Percentiles rank a stretch among this genome's conserved stretches.
These are phyloP conservation scores for Sugiyamaella pinicola DNA, from an alignment of 1,139 yeast genomes.

Conservation along the genomic window DNA sequence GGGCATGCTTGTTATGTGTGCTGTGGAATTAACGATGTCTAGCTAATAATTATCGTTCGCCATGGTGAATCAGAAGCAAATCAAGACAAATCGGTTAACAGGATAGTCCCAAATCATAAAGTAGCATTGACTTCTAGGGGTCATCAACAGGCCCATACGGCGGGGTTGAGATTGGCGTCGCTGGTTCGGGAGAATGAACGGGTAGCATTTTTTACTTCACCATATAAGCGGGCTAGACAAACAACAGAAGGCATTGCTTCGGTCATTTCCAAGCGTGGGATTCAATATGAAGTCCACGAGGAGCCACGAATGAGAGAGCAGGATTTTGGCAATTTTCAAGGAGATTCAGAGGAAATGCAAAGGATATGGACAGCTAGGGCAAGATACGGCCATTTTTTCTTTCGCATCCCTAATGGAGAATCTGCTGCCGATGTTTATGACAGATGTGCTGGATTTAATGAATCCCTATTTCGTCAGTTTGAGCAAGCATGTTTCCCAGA, in stretches of 20 bases:
- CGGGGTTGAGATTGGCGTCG: slow-evolving; percentile 62
- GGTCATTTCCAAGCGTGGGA: slow-evolving; percentile 52
- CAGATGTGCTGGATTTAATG: slow-evolving; percentile 86
- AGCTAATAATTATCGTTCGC: slow-evolving; percentile 76
- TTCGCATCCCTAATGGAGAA: slow-evolving; percentile 89
- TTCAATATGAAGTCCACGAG: slow-evolving; percentile 61
- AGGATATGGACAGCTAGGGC: slow-evolving; percentile 79
- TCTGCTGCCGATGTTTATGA: slow-evolving; percentile 96
- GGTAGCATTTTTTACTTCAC: slow-evolving; percentile 74
- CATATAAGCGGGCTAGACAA: slow-evolving; percentile 78
- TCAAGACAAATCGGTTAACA: slow-evolving; percentile 75
- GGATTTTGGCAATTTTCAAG: slow-evolving; percentile 90
- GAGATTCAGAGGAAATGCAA: slow-evolving; percentile 72
- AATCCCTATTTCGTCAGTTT: slow-evolving; percentile 79
- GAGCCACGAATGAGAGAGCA: slow-evolving; percentile 93
- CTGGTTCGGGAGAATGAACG: slow-evolving; percentile 56
- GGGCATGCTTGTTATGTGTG: background rate
- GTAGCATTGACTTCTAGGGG: slow-evolving; percentile 73
- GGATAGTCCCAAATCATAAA: slow-evolving; percentile 74
- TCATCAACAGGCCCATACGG: slow-evolving; percentile 58
- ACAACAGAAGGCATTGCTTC: slow-evolving; percentile 70
- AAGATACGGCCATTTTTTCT: slow-evolving; percentile 88
- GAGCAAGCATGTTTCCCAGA: slow-evolving; percentile 65
- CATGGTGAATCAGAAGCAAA: slow-evolving; percentile 95
- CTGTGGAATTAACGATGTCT: slow-evolving; percentile 1